Percentiles rank a stretch among this genome's conserved stretches.
Conservation (phyloP, 2,329 filamentous ascomycete genomes). For the Lithohypha guttulata region DNA sequence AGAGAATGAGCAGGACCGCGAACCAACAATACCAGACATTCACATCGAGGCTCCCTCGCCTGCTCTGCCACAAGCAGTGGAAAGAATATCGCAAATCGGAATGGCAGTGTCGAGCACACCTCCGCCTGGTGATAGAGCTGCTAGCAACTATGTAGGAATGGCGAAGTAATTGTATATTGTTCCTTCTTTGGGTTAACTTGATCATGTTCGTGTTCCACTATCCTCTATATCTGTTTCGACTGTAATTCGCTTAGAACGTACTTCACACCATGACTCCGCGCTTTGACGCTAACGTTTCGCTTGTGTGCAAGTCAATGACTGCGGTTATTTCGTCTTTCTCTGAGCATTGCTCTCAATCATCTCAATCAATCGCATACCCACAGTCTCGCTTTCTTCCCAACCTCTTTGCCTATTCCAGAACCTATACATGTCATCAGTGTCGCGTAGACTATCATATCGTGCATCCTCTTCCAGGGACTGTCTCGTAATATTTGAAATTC, state of each 20-base stretch:
- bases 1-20: too few species aligned
- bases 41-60: too few species aligned
- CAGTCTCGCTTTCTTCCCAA: constrained; percentile 33
- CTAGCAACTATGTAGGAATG: too few species aligned
- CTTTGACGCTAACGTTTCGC: too few species aligned
- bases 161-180: too few species aligned
- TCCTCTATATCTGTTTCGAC: background rate
- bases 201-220: too few species aligned
- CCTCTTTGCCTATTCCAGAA: constrained; percentile 37
- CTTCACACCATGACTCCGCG: too few species aligned
- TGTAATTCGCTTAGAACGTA: too few species aligned
- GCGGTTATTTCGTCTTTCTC: constrained; percentile 12
- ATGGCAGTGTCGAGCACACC: constrained; percentile 4
- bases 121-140: too few species aligned
- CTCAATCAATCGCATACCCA: constrained; percentile 33
- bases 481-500: constrained; percentile 25
- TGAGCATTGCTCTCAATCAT: constrained; percentile 15
- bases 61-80: background rate
- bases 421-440: constrained; percentile 23
- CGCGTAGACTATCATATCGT: constrained; percentile 26
- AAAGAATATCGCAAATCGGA: constrained; percentile 1
- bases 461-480: constrained; percentile 35
- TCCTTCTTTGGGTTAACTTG: too few species aligned
- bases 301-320: background rate
- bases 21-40: too few species aligned